Conservation (phyloP, 108 stramenopile genomes). For the Nitzschia sp. region DNA sequence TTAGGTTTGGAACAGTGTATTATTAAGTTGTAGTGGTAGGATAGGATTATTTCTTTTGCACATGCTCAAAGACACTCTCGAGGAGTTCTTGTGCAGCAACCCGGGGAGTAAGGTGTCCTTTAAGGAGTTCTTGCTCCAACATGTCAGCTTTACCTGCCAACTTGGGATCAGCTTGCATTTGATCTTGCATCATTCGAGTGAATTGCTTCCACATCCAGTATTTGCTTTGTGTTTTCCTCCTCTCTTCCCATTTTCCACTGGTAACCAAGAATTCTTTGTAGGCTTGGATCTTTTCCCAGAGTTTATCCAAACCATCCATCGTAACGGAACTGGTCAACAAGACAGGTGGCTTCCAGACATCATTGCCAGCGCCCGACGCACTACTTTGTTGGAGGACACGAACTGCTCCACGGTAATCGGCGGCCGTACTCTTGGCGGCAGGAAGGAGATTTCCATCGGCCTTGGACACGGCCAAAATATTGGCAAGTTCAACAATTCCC, state of each 20-base stretch:
- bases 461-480: constrained; percentile 93
- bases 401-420: constrained; percentile 73
- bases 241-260: constrained; percentile 49
- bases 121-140: constrained; percentile 42
- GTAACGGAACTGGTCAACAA: constrained; percentile 65
- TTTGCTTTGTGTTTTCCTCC: constrained; percentile 50
- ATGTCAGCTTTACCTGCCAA: constrained; percentile 31
- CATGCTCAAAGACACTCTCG: constrained; percentile 24
- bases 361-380: background rate
- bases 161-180: constrained; percentile 35
- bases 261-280: constrained; percentile 38
- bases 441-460: constrained; percentile 85
- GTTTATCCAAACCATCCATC: constrained; percentile 49
- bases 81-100: constrained; percentile 57
- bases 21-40: no score
- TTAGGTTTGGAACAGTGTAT: no score
- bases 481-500: constrained; percentile 96
- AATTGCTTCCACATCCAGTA: constrained; percentile 84
- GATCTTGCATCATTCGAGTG: constrained; percentile 37
- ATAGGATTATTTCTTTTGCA: background rate
- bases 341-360: constrained; percentile 47
- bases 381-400: constrained; percentile 41
- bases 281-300: constrained; percentile 53
- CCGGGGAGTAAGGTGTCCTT: constrained; percentile 55
- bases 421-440: constrained; percentile 65